These are phyloP conservation scores for Salix suchowensis DNA, from an alignment of 345 rosid species.

Conservation along the genomic window DNA sequence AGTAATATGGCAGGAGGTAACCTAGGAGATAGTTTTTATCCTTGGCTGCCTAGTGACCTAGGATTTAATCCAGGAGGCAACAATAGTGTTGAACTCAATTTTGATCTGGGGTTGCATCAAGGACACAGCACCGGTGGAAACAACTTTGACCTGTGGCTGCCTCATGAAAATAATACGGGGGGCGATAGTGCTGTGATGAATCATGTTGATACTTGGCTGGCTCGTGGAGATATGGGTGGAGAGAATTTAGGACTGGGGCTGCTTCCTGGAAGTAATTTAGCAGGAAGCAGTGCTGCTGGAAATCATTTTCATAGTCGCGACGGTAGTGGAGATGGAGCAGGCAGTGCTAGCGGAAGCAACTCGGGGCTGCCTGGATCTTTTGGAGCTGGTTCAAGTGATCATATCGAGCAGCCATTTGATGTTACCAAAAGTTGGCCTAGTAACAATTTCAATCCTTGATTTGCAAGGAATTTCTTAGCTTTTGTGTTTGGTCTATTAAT, in stretches of 20 bases:
- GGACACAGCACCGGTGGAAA: background rate
- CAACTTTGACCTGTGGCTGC: background rate
- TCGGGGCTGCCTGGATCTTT: background rate
- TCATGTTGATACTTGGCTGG: background rate
- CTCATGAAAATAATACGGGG: background rate
- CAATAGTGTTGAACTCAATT: background rate
- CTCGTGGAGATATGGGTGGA: background rate
- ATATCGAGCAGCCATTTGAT: background rate
- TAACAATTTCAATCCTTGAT: background rate
- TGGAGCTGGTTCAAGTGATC: background rate
- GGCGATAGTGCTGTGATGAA: background rate
- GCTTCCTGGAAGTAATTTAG: background rate
- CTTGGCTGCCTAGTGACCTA: background rate
- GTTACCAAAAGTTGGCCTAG: background rate
- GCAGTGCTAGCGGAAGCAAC: background rate
- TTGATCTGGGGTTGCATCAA: background rate
- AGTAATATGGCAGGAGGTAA: background rate
- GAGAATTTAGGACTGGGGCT: background rate
- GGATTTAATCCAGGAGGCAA: background rate
- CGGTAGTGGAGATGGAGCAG: background rate
- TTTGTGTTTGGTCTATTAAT: no score
- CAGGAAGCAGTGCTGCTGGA: background rate
- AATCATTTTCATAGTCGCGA: background rate
- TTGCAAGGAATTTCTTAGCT: background rate
- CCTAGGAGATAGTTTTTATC: background rate